Conservation (phyloP, 257 asterid species). For the Datura wrightii region DNA sequence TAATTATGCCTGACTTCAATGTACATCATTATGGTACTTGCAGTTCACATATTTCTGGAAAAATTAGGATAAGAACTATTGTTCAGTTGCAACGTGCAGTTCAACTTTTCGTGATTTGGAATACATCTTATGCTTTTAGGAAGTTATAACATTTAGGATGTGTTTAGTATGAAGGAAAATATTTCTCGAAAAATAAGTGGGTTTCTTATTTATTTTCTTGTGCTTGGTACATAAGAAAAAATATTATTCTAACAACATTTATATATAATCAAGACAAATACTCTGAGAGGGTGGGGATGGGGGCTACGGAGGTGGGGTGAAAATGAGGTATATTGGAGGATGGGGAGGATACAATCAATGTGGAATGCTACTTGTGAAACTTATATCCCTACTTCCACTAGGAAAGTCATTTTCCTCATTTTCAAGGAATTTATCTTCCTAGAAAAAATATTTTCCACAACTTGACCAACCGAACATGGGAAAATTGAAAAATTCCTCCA, state of each 20-base stretch:
- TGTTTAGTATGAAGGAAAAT: neutral
- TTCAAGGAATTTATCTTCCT: neutral
- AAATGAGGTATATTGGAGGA: neutral
- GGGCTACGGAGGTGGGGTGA: neutral
- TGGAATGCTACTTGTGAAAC: neutral
- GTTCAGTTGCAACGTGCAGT: neutral
- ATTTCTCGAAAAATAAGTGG: neutral
- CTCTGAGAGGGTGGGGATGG: neutral
- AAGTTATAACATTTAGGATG: neutral
- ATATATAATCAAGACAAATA: neutral
- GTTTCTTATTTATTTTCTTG: neutral
- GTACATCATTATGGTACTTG: conserved; percentile 14
- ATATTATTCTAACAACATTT: neutral
- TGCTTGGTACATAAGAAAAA: neutral
- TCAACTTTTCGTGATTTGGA: neutral
- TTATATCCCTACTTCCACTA: neutral
- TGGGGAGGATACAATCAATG: neutral
- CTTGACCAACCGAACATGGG: neutral
- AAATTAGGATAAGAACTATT: conserved; percentile 4
- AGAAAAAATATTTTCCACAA: neutral
- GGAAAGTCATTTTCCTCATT: neutral
- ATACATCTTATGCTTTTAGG: conserved; percentile 14
- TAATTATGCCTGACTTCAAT: neutral
- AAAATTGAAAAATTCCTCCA: neutral
- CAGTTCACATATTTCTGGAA: neutral